These are phyloP conservation scores for Aspergillus sp. DNA, from an alignment of 2,329 filamentous ascomycete species.

Conservation along the genomic window DNA sequence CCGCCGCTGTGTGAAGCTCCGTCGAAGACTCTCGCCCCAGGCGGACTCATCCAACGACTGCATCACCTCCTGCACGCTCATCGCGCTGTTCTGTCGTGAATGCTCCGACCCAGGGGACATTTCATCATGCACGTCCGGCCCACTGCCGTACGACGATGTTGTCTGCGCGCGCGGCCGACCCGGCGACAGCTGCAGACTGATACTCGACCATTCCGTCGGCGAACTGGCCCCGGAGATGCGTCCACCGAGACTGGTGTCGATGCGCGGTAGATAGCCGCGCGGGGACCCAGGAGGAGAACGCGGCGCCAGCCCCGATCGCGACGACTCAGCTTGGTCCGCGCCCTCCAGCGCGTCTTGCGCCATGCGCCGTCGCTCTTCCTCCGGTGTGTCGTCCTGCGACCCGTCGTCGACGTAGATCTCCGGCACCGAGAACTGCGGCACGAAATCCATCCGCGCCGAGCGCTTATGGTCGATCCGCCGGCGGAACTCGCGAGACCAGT, in stretches of 20 bases:
- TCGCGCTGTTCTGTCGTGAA: slow-evolving; percentile 63
- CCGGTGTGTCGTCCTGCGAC: slow-evolving; percentile 49
- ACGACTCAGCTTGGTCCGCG: slow-evolving; percentile 9
- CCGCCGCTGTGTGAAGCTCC: slow-evolving; percentile 73
- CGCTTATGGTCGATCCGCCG: slow-evolving; percentile 69
- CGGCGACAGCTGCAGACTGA: slow-evolving; percentile 47
- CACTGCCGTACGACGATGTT: slow-evolving; percentile 29
- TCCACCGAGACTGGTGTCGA: slow-evolving; percentile 41
- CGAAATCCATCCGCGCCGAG: slow-evolving; percentile 69
- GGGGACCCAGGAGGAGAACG: slow-evolving; percentile 15
- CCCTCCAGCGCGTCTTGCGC: slow-evolving; percentile 3
- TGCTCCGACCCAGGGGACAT: slow-evolving; percentile 31
- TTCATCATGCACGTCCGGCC: slow-evolving; percentile 15
- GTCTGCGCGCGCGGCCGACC: slow-evolving; percentile 23
- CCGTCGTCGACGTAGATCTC: slow-evolving; percentile 83
- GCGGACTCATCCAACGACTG: slow-evolving; percentile 83
- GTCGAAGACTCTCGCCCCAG: slow-evolving; percentile 89
- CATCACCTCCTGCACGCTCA: slow-evolving; percentile 74
- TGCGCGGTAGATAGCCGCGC: slow-evolving; percentile 46
- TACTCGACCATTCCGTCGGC: slow-evolving; percentile 50
- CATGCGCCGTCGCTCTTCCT: slow-evolving; percentile 14
- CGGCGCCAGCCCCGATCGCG: slow-evolving; percentile 31
- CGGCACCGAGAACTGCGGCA: slow-evolving; percentile 79
- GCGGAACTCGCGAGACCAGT: slow-evolving; percentile 82
- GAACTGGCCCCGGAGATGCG: slow-evolving; percentile 33